Base-by-base conservation (phyloP, 305 asterid species). In the Fraxinus paxiana region DNA sequence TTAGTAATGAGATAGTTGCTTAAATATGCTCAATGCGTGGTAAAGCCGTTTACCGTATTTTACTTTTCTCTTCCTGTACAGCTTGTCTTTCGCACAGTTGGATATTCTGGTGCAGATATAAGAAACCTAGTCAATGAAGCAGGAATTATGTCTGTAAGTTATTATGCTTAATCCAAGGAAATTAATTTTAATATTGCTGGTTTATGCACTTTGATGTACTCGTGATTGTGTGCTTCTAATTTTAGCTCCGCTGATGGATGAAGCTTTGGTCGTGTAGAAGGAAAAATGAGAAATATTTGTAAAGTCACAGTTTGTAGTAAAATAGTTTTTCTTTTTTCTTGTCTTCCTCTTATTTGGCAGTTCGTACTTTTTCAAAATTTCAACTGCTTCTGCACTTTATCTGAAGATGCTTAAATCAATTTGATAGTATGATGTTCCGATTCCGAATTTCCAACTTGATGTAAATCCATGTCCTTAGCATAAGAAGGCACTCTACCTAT, bases 101-200 rank as follows among this genome's bases (percentile, higher is more conserved):
- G 99, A 77, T 96, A 92, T 89, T 96, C 99, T 54, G 99, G 99
- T 77, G 98, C 99, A 71, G 99, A 94, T 87, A 93, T 96, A 85
- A 89, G 98, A 81, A 94, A 96, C 87, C 88, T 96, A 84, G 96
- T 96, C 83, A 96, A 96, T 84, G 98, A 96, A 90, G 97, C 99
- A 76, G 97, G 94, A 86, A 94, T 96, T 73, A 96, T 96, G 99
- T 80, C 99, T 83, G 99, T 96, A 92, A 96, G 99, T 87, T 78
- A 81, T 84, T 78, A 78, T 35, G 78, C 78, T 83, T 71, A 79
- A 10, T 80, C 79, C 76, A 22, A 41, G 78, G 33, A 30, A 81
- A 69, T 71, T 82, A 41, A 72, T 63, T 61, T 10, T 38, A 18
- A 76, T 48, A 56, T 34, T 69, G 78, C 30, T 77, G 70, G 61